phyloP scores from a whole-genome alignment of 495 filamentous ascomycete species.

The Aspergillus cristatus region DNA sequence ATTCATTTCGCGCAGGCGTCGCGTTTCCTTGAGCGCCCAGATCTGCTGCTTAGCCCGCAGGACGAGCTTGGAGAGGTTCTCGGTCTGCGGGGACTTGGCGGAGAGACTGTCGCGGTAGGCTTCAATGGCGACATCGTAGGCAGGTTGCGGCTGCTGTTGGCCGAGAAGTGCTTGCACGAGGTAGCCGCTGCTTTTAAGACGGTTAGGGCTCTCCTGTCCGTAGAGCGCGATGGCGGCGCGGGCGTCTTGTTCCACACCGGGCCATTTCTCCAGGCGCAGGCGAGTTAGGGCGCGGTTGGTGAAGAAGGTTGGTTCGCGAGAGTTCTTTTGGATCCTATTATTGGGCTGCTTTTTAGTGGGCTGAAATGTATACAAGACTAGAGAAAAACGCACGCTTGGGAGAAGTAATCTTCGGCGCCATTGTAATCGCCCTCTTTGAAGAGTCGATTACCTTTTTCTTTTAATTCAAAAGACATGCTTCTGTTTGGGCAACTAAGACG shows the following conservation, averaged over 20 bases:
- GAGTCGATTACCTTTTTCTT: slow-evolving; percentile 38
- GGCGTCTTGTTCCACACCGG: slow-evolving; percentile 76
- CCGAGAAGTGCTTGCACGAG: slow-evolving; percentile 75
- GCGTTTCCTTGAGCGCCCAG: slow-evolving; percentile 39
- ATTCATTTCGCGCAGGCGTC: slow-evolving; percentile 37
- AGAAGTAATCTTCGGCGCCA: slow-evolving; percentile 70
- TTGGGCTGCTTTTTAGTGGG: background rate
- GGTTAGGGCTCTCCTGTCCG: slow-evolving; percentile 35
- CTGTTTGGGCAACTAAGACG: background rate
- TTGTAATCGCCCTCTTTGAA: slow-evolving; percentile 62
- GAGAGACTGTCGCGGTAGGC: slow-evolving; percentile 66
- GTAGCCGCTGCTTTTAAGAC: slow-evolving; percentile 75
- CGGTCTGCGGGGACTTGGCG: slow-evolving; percentile 49
- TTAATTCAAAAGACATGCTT: slow-evolving; percentile 34
- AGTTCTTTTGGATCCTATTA: slow-evolving; percentile 38
- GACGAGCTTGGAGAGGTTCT: slow-evolving; percentile 56
- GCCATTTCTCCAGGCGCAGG: slow-evolving; percentile 58
- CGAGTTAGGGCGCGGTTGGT: slow-evolving; percentile 89
- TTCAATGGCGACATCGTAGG: slow-evolving; percentile 56
- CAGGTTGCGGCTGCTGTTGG: slow-evolving; percentile 64
- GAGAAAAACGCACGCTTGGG: slow-evolving; percentile 60
- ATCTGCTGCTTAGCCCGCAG: slow-evolving; percentile 68
- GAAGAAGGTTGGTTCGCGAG: slow-evolving; percentile 42
- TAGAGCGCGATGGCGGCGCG: slow-evolving; percentile 59
- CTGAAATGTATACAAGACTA: background rate